A percentile compares a stretch with the other conserved stretches of the same genome.
Evolutionary conservation across 805 yeast genomes (phyloP).

Genomic region (Starmera caribaea): DNA sequence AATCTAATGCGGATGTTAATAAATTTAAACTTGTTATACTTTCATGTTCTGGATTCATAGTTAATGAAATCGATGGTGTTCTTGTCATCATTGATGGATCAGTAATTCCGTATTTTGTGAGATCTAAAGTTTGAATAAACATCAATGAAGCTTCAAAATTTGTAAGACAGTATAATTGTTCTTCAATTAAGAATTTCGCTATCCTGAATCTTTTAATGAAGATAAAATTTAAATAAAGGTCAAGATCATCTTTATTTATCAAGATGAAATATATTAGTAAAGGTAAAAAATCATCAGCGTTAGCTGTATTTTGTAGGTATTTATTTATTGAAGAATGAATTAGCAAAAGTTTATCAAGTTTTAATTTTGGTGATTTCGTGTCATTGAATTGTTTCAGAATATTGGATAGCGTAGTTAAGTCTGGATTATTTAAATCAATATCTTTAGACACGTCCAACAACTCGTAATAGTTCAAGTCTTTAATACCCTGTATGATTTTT

Average conservation of each 20-base stretch:
- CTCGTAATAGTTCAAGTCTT: constrained; percentile 8
- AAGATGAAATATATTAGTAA: constrained; percentile 14
- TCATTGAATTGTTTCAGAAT: constrained; percentile 2
- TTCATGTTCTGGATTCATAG: not conserved
- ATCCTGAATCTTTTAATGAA: constrained; percentile 17
- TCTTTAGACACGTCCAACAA: constrained; percentile 11
- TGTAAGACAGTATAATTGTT: constrained; percentile 15
- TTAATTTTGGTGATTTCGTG: constrained; percentile 9
- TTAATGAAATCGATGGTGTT: not conserved
- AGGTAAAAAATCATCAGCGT: constrained; percentile 17
- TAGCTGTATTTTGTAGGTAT: constrained; percentile 2
- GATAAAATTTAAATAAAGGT: constrained; percentile 12
- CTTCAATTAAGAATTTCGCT: constrained; percentile 5
- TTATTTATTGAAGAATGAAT: constrained; percentile 12
- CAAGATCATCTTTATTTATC: constrained; percentile 5
- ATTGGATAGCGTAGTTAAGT: constrained; percentile 3
- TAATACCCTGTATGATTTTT: constrained; percentile 5
- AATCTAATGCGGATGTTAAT: constrained; percentile 2
- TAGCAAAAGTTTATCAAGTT: constrained; percentile 5
- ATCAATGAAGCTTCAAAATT: constrained; percentile 18
- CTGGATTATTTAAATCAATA: constrained; percentile 5
- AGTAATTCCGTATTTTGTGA: not conserved
- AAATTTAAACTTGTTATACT: not conserved
- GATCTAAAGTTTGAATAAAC: constrained; percentile 4
- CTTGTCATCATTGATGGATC: not conserved